These are phyloP conservation scores for Zelopaecilomyces penicillatus DNA, from an alignment of 2,329 filamentous ascomycete species.

Conservation along the genomic window DNA sequence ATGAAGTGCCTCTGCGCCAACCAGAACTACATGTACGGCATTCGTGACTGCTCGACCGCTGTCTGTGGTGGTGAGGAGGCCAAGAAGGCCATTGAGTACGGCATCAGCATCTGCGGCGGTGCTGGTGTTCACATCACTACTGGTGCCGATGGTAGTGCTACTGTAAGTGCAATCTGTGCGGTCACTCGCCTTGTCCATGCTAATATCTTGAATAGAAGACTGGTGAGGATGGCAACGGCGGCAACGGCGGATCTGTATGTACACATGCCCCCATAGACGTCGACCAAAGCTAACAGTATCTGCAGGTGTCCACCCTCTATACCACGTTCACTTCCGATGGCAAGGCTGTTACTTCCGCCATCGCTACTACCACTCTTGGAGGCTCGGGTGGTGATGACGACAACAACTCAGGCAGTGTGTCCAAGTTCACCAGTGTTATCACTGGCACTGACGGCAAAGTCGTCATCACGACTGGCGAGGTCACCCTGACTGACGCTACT, in stretches of 20 bases:
- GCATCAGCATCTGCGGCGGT: slow-evolving; percentile 29
- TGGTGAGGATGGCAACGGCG: background rate
- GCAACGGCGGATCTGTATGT: background rate
- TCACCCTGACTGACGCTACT: slow-evolving; percentile 30
- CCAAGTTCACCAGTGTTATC: background rate
- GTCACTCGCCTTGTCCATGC: background rate
- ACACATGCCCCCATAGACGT: background rate
- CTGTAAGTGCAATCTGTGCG: background rate
- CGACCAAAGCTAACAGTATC: background rate
- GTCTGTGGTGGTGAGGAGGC: slow-evolving; percentile 31
- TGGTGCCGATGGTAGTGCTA: slow-evolving; percentile 1
- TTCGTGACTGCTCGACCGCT: slow-evolving; percentile 42
- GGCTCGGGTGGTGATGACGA: slow-evolving; percentile 13
- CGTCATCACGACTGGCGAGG: slow-evolving; percentile 5
- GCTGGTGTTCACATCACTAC: slow-evolving; percentile 27
- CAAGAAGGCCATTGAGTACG: slow-evolving; percentile 30
- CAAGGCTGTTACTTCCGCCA: slow-evolving; percentile 25
- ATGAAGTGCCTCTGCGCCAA: slow-evolving; percentile 39
- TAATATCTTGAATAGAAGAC: slow-evolving; percentile 3
- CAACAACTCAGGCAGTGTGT: background rate
- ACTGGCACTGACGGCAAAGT: slow-evolving; percentile 2
- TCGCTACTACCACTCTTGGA: slow-evolving; percentile 27
- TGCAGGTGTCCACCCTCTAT: slow-evolving; percentile 26
- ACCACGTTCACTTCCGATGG: slow-evolving; percentile 28
- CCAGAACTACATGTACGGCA: slow-evolving; percentile 38